phyloP scores from a whole-genome alignment of 352 stramenopile species.

The Globisporangium takayamanum region DNA sequence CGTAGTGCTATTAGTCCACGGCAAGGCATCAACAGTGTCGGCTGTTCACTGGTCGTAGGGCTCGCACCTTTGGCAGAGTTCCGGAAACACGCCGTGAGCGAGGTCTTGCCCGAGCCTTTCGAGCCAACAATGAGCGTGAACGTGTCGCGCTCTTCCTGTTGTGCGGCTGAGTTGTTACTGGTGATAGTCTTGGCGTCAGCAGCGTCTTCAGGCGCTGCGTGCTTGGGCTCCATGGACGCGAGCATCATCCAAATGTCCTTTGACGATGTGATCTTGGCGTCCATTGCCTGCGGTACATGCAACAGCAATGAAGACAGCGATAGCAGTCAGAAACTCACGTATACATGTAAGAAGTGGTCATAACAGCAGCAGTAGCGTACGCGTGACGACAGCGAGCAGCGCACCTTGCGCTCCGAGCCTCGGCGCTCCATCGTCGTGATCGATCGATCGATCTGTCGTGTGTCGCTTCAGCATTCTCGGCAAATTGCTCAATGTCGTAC shows the following conservation, averaged over 20 bases:
- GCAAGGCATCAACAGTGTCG: not conserved
- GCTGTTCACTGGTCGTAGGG: not conserved
- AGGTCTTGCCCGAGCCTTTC: constrained; percentile 75
- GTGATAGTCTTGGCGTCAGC: constrained; percentile 12
- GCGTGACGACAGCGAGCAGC: not conserved
- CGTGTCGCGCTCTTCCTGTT: constrained; percentile 53
- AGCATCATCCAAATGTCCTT: constrained; percentile 74
- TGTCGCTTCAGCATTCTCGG: constrained; percentile 5
- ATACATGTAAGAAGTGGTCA: not conserved
- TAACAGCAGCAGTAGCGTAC: too few species aligned
- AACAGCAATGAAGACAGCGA: not conserved
- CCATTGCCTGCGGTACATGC: not conserved
- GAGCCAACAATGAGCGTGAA: constrained; percentile 66
- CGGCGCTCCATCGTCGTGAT: constrained; percentile 12
- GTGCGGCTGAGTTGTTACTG: not conserved
- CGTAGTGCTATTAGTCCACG: constrained; percentile 11
- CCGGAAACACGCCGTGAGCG: constrained; percentile 58
- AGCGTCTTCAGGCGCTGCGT: constrained; percentile 17
- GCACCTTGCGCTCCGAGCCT: constrained; percentile 10
- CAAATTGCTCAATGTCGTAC: not conserved
- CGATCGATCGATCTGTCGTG: not conserved
- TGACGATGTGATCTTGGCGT: constrained; percentile 18
- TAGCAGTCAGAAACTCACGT: not conserved
- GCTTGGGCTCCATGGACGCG: constrained; percentile 42
- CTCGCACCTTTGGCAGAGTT: constrained; percentile 46